Conservation (phyloP, 2,329 filamentous ascomycete genomes). For the Fusarium miscanthi region DNA sequence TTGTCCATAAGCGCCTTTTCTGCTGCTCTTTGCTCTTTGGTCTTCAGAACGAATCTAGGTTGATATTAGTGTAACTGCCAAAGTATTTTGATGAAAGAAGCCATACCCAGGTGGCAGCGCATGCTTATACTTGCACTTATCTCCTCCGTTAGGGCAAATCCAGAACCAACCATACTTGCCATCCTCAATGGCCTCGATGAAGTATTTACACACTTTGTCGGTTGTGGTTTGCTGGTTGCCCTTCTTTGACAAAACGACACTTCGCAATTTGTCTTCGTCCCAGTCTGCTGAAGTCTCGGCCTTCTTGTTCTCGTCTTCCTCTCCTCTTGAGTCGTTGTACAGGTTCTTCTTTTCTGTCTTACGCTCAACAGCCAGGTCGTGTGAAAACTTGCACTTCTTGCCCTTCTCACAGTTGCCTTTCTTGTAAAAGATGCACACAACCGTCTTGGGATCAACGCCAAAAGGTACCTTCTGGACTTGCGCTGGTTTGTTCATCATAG, state of each 20-base stretch:
- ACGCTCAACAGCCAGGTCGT: conserved; percentile 88
- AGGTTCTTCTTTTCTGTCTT: conserved; percentile 93
- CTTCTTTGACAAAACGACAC: conserved; percentile 94
- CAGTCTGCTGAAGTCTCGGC: conserved; percentile 94
- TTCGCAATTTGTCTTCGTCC: conserved; percentile 95
- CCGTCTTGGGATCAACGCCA: conserved; percentile 97
- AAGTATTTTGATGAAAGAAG: not conserved
- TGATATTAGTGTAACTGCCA: conserved; percentile 39
- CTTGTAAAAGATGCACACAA: conserved; percentile 96
- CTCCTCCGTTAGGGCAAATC: conserved; percentile 94
- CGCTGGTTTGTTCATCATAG: conserved; percentile 88
- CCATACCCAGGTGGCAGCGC: conserved; percentile 92
- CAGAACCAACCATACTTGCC: conserved; percentile 99
- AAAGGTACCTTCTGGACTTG: conserved; percentile 99
- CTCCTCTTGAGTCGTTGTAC: conserved; percentile 84
- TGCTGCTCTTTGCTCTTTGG: conserved; percentile 93
- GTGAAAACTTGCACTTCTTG: conserved; percentile 97
- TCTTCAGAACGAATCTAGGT: conserved; percentile 91
- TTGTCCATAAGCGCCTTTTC: conserved; percentile 98
- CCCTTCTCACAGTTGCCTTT: conserved; percentile 98
- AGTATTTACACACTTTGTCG: conserved; percentile 99
- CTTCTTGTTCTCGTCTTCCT: conserved; percentile 81
- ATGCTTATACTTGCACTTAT: conserved; percentile 99
- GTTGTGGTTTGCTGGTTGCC: conserved; percentile 95
- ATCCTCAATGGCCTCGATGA: conserved; percentile 96